phyloP scores from a whole-genome alignment of 2,329 filamentous ascomycete species.

The Botrytis hyacinthi region DNA sequence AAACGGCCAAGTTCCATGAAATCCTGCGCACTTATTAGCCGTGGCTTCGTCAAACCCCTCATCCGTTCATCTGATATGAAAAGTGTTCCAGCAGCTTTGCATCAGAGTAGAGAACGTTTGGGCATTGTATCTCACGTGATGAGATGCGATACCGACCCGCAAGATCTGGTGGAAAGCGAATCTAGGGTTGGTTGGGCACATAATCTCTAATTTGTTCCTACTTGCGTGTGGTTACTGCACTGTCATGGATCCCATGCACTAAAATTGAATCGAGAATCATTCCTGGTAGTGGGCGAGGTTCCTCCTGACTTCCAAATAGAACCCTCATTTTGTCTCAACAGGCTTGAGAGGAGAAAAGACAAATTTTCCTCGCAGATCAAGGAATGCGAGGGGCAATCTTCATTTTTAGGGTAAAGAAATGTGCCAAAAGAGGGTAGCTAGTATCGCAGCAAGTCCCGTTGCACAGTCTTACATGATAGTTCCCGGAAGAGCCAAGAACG shows the following conservation, averaged over 20 bases:
- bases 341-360: background rate
- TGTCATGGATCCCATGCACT: background rate
- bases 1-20: background rate
- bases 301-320: background rate
- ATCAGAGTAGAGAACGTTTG: background rate
- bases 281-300: background rate
- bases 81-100: background rate
- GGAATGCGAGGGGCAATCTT: background rate
- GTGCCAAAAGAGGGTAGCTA: background rate
- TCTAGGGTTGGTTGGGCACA: background rate
- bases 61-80: background rate
- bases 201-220: background rate
- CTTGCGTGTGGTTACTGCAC: background rate
- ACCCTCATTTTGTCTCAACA: background rate
- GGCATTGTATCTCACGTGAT: conserved; percentile 4
- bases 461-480: background rate
- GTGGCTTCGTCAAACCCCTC: background rate
- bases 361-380: background rate
- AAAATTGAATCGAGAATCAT: background rate
- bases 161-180: background rate
- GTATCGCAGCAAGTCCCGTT: background rate
- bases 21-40: background rate
- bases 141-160: conserved; percentile 5
- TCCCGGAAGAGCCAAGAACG: background rate
- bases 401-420: background rate